phyloP scores from a whole-genome alignment of 1,139 yeast species.

The Suhomyces guaymorum region DNA sequence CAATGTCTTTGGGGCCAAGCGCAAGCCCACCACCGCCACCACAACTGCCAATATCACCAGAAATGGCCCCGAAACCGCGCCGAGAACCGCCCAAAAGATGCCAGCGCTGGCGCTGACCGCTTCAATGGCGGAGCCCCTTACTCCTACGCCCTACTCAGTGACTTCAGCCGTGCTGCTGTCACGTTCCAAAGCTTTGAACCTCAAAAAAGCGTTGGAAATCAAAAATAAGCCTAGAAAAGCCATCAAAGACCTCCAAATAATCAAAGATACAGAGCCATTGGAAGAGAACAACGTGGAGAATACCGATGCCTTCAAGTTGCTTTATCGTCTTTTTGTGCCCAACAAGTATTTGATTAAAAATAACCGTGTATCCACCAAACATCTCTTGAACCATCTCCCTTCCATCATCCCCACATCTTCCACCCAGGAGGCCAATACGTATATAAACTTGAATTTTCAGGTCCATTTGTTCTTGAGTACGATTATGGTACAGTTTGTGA shows the following conservation, averaged over 20 bases:
- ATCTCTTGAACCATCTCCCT: constrained; percentile 33
- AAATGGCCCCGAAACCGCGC: constrained; percentile 4
- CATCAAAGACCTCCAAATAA: constrained; percentile 2
- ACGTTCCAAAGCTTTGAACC: constrained; percentile 3
- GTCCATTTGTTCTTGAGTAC: constrained; percentile 40
- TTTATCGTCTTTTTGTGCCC: constrained; percentile 39
- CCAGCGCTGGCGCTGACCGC: constrained; percentile 3
- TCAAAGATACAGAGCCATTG: too few species aligned
- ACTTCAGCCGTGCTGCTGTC: background rate
- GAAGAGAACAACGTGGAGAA: constrained; percentile 4
- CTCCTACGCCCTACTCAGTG: constrained; percentile 3
- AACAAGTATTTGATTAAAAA: constrained; percentile 29
- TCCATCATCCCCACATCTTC: constrained; percentile 21
- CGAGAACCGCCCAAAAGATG: background rate
- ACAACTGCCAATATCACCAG: constrained; percentile 12
- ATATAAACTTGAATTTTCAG: constrained; percentile 31
- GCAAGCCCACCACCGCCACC: constrained; percentile 13
- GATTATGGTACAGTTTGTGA: constrained; percentile 36
- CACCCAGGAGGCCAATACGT: constrained; percentile 13
- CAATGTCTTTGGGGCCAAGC: constrained; percentile 9
- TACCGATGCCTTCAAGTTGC: constrained; percentile 34
- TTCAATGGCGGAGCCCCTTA: constrained; percentile 2
- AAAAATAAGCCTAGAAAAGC: constrained; percentile 11
- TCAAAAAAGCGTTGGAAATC: constrained; percentile 6
- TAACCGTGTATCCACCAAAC: constrained; percentile 28